Conservation (phyloP, 1,284 basidiomycete genomes). For the Stereum hirsutum region DNA sequence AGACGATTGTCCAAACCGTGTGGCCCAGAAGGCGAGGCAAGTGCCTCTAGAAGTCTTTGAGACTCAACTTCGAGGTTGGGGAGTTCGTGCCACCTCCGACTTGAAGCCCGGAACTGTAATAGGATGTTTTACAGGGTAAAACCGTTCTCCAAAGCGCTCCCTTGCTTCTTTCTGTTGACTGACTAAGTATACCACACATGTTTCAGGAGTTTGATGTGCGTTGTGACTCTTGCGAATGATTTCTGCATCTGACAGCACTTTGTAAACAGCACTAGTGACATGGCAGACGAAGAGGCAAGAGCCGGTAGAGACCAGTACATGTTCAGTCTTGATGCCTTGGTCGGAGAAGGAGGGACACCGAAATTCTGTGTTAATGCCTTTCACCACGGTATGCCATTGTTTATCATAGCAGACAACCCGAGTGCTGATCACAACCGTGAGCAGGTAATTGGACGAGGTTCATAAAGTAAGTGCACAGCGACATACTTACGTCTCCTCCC, state of each 20-base stretch:
- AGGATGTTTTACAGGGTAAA: slow-evolving; percentile 56
- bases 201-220: too few relatives aligned
- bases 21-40: slow-evolving; percentile 26
- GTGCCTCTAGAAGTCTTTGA: slow-evolving; percentile 27
- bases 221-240: neutral
- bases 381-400: slow-evolving; percentile 28
- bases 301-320: slow-evolving; percentile 32
- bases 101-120: slow-evolving; percentile 44
- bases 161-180: neutral
- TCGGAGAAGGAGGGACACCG: slow-evolving; percentile 21
- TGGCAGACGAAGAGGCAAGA: slow-evolving; percentile 28
- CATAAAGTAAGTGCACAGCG: slow-evolving; percentile 42
- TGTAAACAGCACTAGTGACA: slow-evolving; percentile 5
- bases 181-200: too few relatives aligned
- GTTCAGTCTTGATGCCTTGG: slow-evolving; percentile 56
- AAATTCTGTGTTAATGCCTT: slow-evolving; percentile 40
- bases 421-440: neutral
- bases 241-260: neutral
- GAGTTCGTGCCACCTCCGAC: slow-evolving; percentile 22
- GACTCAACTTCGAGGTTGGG: slow-evolving; percentile 25
- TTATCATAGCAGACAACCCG: slow-evolving; percentile 4
- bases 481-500: neutral
- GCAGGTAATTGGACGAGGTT: slow-evolving; percentile 68
- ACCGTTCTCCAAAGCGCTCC: too few relatives aligned
- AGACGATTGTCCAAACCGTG: slow-evolving; percentile 21